These are phyloP conservation scores for Pontederia paniculata DNA, from an alignment of 176 grass and related monocot genomes.

Conservation along the genomic window DNA sequence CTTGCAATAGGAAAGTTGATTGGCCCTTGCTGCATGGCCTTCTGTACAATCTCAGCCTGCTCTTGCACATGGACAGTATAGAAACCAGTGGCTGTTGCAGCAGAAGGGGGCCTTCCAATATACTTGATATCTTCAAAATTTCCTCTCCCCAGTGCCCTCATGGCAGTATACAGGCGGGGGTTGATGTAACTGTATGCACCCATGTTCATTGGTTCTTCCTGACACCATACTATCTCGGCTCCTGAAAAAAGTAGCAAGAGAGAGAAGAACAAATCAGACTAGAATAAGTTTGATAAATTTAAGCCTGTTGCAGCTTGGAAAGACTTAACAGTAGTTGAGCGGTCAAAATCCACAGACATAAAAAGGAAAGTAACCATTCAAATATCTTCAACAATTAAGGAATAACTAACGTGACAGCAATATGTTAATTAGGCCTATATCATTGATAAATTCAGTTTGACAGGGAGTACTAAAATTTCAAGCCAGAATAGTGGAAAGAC, in stretches of 20 bases:
- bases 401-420: too few species aligned
- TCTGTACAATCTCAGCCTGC: conserved; percentile 64
- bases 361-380: too few species aligned
- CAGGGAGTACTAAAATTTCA: too few species aligned
- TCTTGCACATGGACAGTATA: conserved; percentile 58
- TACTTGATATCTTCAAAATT: conserved; percentile 85
- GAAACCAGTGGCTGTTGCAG: conserved; percentile 92
- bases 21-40: conserved; percentile 51
- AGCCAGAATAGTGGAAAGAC: too few species aligned
- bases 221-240: conserved; percentile 95
- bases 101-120: conserved; percentile 69
- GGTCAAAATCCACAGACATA: background rate
- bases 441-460: too few species aligned
- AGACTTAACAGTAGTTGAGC: too few species aligned
- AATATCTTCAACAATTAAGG: too few species aligned
- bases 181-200: conserved; percentile 66
- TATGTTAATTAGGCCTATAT: too few species aligned
- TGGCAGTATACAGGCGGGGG: conserved; percentile 60
- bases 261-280: conserved; percentile 5
- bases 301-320: too few species aligned
- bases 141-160: conserved; percentile 55
- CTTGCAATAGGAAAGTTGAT: conserved; percentile 42
- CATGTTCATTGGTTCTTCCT: conserved; percentile 99
- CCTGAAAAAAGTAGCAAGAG: conserved; percentile 20
- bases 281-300: conserved; percentile 6